These are phyloP conservation scores for Cladophialophora yegresii DNA, from an alignment of 2,329 filamentous ascomycete species.

Conservation along the genomic window DNA sequence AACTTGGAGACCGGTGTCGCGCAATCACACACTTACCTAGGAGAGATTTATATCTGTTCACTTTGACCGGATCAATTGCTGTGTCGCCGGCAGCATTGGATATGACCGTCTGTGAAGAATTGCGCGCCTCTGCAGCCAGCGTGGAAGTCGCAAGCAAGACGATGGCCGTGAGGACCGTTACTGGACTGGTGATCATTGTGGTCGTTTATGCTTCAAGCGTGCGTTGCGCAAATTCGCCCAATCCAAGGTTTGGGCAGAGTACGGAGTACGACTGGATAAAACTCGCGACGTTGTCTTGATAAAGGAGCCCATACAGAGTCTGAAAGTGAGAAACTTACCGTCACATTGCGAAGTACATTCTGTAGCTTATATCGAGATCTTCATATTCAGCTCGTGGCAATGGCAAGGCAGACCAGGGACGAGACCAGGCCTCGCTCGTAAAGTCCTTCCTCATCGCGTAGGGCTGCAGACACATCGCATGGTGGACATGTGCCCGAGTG, in stretches of 20 bases:
- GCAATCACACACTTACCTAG: constrained; percentile 4
- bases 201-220: not conserved
- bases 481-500: not conserved
- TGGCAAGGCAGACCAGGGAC: not conserved
- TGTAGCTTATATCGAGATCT: not conserved
- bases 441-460: not conserved
- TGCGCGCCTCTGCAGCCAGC: constrained; percentile 8
- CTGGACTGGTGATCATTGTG: not conserved
- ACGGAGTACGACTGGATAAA: not conserved
- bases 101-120: constrained; percentile 18
- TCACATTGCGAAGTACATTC: not conserved
- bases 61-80: constrained; percentile 10
- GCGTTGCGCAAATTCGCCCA: not conserved
- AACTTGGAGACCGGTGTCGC: not conserved
- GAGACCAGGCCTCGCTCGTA: not conserved
- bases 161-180: not conserved
- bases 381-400: not conserved
- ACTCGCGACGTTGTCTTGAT: too few relatives aligned
- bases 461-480: not conserved
- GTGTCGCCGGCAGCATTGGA: constrained; percentile 12
- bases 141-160: constrained; percentile 4
- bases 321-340: not conserved
- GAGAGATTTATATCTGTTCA: constrained; percentile 21
- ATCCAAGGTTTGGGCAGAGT: not conserved
- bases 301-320: not conserved